phyloP scores from a whole-genome alignment of 2,329 filamentous ascomycete genomes.

The Dothistroma pini region DNA sequence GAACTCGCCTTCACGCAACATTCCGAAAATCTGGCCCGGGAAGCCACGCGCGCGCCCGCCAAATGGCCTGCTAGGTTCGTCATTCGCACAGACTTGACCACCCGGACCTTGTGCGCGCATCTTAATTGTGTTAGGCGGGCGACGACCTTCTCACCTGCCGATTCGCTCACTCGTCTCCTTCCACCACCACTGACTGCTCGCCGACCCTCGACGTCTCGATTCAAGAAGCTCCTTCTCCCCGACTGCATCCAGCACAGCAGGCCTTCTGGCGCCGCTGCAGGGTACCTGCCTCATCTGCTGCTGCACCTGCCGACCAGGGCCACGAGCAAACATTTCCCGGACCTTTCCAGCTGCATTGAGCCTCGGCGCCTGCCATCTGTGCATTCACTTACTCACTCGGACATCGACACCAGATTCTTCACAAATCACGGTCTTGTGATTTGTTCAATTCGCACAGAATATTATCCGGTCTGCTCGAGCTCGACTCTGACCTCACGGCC shows the following conservation, averaged over 20 bases:
- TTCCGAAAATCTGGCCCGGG: neutral
- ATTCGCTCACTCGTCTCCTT: neutral
- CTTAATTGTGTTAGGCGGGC: slow-evolving; percentile 8
- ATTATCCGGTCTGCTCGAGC: no score
- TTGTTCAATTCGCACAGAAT: no score
- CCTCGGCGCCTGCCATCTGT: slow-evolving; percentile 4
- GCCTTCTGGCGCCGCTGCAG: neutral
- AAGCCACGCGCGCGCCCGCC: slow-evolving; percentile 2
- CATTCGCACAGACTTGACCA: neutral
- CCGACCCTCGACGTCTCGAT: neutral
- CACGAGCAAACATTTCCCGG: slow-evolving; percentile 7
- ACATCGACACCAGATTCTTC: neutral
- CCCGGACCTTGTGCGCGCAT: slow-evolving; percentile 12
- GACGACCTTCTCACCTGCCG: slow-evolving; percentile 8
- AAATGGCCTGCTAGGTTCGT: slow-evolving; percentile 1
- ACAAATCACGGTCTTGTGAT: neutral
- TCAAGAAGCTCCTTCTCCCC: slow-evolving; percentile 4
- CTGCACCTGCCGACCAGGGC: neutral
- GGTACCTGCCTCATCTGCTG: neutral
- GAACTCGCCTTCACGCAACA: neutral
- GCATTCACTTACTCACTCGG: neutral
- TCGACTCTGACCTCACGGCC: neutral
- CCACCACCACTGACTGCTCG: neutral
- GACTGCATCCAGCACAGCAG: neutral
- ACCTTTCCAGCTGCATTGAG: neutral